Evolutionary conservation across 768 basidiomycete genomes (phyloP), one percentile per base, ranked within the genome.

Genomic region (Rhodocollybia butyracea): DNA sequence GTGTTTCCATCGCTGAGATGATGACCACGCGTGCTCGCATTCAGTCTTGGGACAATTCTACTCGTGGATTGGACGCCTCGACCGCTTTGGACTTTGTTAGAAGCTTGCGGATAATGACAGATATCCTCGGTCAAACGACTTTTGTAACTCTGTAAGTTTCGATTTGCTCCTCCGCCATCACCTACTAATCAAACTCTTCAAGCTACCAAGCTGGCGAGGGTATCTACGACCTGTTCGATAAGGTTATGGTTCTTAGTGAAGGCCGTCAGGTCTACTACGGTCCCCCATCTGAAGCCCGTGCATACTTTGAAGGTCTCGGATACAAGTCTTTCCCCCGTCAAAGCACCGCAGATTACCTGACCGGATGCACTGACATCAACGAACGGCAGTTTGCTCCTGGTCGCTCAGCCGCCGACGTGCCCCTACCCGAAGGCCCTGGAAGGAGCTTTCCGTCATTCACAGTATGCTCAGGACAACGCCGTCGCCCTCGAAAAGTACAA

Each of bases 81-180:
- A 95, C 93, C 6, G 93, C 93, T 2, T 76, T 94, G 46, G 94
- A 96, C 64, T 95, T 91, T 61, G 83, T 81, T 54, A 89, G 84
- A 69, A 84, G 85, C 39, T 71, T 96, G 51, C 79, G 92, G 17
- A 74, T 91, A 32, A 84, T 91, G 77, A 94, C 94, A 17, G 92
- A 96, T 63, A 71, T 91, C n/a, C 76, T 87, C 17, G 82, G 85
- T 6, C 85, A 86, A 68, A 88, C 90, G 2, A 91, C 86, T 7
- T 88, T 94, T 64, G 86, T 91, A 10, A 85, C 88, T 5, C 69
- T 94, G 76, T 85, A 69, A 63, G 84, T 68, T 8, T 17, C 31
- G 39, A 51, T 13, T 13, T 19, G 3, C 32, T 8, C 22, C 10
- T 34, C 31, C n/a, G 21, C 29, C 48, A 31, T 15, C 31, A 34